Percentiles rank a stretch among this genome's conserved stretches.
These are phyloP conservation scores for Trametes elegans DNA, from an alignment of 768 basidiomycete genomes.

Conservation along the genomic window DNA sequence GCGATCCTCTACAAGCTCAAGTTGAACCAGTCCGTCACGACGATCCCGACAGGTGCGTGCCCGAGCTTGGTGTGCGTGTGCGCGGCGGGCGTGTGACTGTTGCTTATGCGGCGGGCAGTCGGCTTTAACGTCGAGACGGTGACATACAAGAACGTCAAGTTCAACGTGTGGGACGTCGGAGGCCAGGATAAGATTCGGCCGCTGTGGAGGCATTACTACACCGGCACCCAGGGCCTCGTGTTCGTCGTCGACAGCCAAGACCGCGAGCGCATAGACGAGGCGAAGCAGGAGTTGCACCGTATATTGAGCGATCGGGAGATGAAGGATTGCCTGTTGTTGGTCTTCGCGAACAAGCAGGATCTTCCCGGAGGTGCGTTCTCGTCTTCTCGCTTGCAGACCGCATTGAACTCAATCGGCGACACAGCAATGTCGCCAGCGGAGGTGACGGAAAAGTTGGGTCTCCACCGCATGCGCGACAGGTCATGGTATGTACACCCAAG, in stretches of 20 bases:
- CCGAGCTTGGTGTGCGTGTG: conserved; percentile 2
- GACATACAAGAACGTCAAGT: conserved; percentile 97
- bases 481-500: conserved; percentile 99
- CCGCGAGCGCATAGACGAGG: conserved; percentile 93
- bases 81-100: background rate
- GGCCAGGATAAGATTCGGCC: conserved; percentile 99
- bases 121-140: conserved; percentile 99
- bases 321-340: conserved; percentile 94
- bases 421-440: conserved; percentile 98
- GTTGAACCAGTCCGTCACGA: conserved; percentile 97
- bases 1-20: conserved; percentile 99
- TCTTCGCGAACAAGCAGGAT: conserved; percentile 99
- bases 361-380: conserved; percentile 82
- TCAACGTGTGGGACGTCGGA: conserved; percentile 96
- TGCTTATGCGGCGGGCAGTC: conserved; percentile 45
- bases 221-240: conserved; percentile 96
- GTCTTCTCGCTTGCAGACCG: background rate
- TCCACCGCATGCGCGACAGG: conserved; percentile 94
- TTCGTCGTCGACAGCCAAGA: conserved; percentile 98
- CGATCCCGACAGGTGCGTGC: conserved; percentile 86
- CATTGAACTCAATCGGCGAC: background rate
- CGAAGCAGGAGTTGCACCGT: conserved; percentile 91
- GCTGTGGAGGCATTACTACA: conserved; percentile 98
- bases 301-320: conserved; percentile 97
- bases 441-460: conserved; percentile 94